Base-by-base conservation (phyloP, 2,329 filamentous ascomycete genomes). In the Microcyclospora pomicola region DNA sequence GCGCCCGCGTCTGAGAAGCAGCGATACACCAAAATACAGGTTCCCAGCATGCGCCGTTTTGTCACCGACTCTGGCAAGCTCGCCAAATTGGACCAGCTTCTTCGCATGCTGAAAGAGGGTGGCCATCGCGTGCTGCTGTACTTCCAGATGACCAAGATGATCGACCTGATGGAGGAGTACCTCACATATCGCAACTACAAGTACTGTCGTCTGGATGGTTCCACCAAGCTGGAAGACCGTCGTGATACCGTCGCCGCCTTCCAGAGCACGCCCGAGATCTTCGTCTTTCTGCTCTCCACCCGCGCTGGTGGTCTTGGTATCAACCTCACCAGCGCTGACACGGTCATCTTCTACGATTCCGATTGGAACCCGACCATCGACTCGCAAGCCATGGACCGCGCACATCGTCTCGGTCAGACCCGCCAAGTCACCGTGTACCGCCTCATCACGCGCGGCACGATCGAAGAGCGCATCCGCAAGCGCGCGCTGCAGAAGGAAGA, bases 141-240 rank as follows among this genome's bases (percentile, higher is more conserved):
- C 71, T 98, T 98, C 82, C 91, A 98, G 69, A 98, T 98, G 91
- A 98, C 91, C 3, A 82, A 84, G 56, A 98, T 98, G 91, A 96
- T 98, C 56, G 88, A 98, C 59, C 69, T 98, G 43, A 96, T 96
- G 83, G 91, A 98, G 60, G 91, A 98, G 63, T 98, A 96, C 52
- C 70, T 98, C 42, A 96, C 91, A 0, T 96, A 96, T 66, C 84
- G 91, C 59, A 95, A 96, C 65, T 96, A 94, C 77, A 95, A 93
- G 62, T 98, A 95, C 65, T 92, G 88, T 54, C 83, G 91, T 42
- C 72, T 98, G 33, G 91, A 98, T 54, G 91, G 91, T 56, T 94
- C 86, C 13, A 98, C 91, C 32, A 98, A 96, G 61, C 72, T 98
- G 36, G 91, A 98, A 60, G 91, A 98, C 59, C 78, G 91, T 60